A percentile compares a stretch with the other conserved stretches of the same genome.
phyloP scores from a whole-genome alignment of 176 grass and related monocot species.

The Poa annua region DNA sequence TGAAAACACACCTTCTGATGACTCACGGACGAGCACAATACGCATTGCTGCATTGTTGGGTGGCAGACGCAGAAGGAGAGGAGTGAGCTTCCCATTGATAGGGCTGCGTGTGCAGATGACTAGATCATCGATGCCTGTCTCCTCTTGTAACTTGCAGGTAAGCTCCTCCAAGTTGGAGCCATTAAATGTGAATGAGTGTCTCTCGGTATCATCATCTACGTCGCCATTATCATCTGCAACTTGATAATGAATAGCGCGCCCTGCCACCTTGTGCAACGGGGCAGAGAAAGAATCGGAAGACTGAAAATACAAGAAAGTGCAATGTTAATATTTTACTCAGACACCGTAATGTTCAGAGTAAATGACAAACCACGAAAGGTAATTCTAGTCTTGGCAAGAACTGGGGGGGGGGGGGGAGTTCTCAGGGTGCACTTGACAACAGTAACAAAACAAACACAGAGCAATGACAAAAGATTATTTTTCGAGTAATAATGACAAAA shows the following conservation, averaged over 20 bases:
- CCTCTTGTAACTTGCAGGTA: conserved; percentile 64
- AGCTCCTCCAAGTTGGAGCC: conserved; percentile 73
- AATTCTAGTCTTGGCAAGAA: no score
- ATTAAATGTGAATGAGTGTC: conserved; percentile 64
- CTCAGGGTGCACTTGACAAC: no score
- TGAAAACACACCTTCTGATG: conserved; percentile 61
- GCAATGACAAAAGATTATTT: no score
- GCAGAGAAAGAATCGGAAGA: conserved; percentile 50
- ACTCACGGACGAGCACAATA: conserved; percentile 63
- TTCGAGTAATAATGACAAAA: no score
- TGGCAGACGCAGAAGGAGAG: conserved; percentile 73
- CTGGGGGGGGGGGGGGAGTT: no score
- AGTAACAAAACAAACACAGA: background rate
- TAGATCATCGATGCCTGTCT: conserved; percentile 58
- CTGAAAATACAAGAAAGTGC: conserved; percentile 42
- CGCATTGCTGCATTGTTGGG: conserved; percentile 82
- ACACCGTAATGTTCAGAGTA: background rate
- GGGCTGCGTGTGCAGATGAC: conserved; percentile 71
- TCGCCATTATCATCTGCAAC: conserved; percentile 73
- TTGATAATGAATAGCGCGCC: conserved; percentile 69
- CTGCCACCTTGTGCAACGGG: conserved; percentile 70
- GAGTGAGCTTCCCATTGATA: conserved; percentile 66
- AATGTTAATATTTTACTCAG: conserved; percentile 28
- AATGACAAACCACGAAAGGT: background rate
- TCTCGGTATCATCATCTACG: conserved; percentile 56